Evolutionary conservation across 495 filamentous ascomycete genomes (phyloP), one percentile per base, ranked within the genome.

Genomic region (Glarea lozoyensis): DNA sequence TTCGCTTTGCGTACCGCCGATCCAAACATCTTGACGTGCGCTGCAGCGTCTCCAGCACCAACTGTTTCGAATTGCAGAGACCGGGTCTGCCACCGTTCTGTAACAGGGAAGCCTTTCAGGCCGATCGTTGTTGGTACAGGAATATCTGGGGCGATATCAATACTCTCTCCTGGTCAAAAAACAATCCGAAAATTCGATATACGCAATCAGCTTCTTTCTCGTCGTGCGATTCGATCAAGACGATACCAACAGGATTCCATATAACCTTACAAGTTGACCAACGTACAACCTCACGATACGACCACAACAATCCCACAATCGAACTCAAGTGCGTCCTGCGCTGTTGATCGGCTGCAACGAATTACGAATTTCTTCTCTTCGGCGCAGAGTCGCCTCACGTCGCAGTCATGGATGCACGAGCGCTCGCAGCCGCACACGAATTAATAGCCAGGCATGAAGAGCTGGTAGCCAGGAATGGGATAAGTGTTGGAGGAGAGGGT

Each of bases 401-500:
- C 34, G 45, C 46, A 43, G 39, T 53, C 48, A 79, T 79, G 75
- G 73, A 78, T 49, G 45, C 62, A 40, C 49, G 62, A n/a, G 60
- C 42, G 40, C 40, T n/a, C n/a, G n/a, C n/a, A n/a, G n/a, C n/a
- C n/a, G n/a, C n/a, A n/a, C n/a, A n/a, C n/a, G n/a, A n/a, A n/a
- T n/a, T n/a, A n/a, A n/a, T n/a, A n/a, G n/a, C n/a, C n/a, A n/a
- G n/a, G n/a, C n/a, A n/a, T n/a, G n/a, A 62, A 32, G 49, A 60
- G 18, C 47, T 77, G 38, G 48, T 58, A 33, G 56, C 66, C 17
- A 65, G 72, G 33, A 60, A 74, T 22, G 52, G 62, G 34, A 55
- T 78, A 42, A 64, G 72, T 53, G 66, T 66, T 17, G 65, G 76
- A 49, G 60, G 63, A 11, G 62, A 64, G 35, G 35, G 44, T 10